Conservation (phyloP, 208 protist genomes). For the Leishmania arabica region DNA sequence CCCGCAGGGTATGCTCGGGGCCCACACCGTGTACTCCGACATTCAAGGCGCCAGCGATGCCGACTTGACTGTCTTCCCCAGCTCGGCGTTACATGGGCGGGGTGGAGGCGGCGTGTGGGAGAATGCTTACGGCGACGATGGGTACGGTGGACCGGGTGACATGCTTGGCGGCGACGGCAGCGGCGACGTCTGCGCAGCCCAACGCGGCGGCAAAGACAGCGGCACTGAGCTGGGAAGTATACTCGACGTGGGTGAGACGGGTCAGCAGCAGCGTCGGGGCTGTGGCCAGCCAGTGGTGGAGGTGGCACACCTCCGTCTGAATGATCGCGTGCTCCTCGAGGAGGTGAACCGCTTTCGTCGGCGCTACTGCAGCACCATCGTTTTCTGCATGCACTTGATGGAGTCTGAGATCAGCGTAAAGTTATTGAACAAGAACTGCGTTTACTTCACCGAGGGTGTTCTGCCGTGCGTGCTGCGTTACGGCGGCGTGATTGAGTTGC, state of each 20-base stretch:
- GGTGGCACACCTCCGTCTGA: constrained; percentile 21
- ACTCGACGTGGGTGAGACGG: background rate
- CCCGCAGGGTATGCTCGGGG: constrained; percentile 43
- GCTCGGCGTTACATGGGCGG: background rate
- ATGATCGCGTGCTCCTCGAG: constrained; percentile 42
- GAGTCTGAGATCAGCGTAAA: constrained; percentile 25
- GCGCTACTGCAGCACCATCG: constrained; percentile 47
- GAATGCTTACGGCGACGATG: background rate
- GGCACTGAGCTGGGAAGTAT: background rate
- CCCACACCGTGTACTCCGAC: background rate
- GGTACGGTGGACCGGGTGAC: background rate
- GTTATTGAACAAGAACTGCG: constrained; percentile 31
- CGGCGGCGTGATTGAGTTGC: constrained; percentile 62
- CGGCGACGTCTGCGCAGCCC: background rate
- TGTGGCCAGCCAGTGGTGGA: background rate
- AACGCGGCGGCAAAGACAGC: background rate
- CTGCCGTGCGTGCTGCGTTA: constrained; percentile 50
- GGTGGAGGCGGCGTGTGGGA: background rate
- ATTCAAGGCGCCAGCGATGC: background rate
- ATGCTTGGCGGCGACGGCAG: constrained; percentile 5
- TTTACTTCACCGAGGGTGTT: constrained; percentile 44
- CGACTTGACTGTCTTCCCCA: constrained; percentile 5
- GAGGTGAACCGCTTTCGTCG: constrained; percentile 51
- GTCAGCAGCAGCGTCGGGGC: background rate
- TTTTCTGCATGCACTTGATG: constrained; percentile 42